Evolutionary conservation across 176 grass and related monocot species (phyloP), one percentile per base, ranked within the genome.

Genomic region (Musa troglodytarum): DNA sequence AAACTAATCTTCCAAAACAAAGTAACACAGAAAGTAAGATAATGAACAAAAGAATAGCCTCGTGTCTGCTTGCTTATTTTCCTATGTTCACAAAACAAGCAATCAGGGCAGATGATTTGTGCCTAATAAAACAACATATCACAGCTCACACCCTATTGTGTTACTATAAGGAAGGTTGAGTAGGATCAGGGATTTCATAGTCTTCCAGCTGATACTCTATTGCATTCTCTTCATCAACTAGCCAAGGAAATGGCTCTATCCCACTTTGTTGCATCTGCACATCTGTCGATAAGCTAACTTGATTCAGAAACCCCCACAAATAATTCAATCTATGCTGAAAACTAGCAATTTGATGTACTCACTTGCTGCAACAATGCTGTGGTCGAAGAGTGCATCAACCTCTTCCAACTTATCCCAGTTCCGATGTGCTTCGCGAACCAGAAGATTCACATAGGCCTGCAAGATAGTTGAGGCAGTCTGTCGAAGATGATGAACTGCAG

Each of bases 381-480:
- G 53, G n/a, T 9, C 26, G 50, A 74, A 11, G 16, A 74, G 14
- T 6, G 52, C 52, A 29, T 74, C 22, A 16, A 6, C 8, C 72
- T 74, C 72, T 54, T 74, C 72, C 52, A 74, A 8, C 5, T 28
- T 55, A 6, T 74, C 72, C 72, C 72, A 74, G 52, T 57, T 74
- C 20, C 34, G 72, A 56, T 74, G 56, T 9, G 72, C 72, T 52
- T 74, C 52, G 8, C 53, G n/a, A 28, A 5, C 72, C 72, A 74
- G 14, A 53, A 17, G 10, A 1, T 55, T 20, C 17, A 57, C 22
- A 19, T 56, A 55, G 13, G 7, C 25, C 72, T 74, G 72, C 72
- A 74, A 74, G 54, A 74, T 57, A 55, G 26, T 55, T 74, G 23
- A 8, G 10, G 7, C 6, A 11, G 29, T 17, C n/a, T 74, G 57